Percentiles rank a stretch among this genome's conserved stretches.
These are phyloP conservation scores for Sporothrix globosa DNA, from an alignment of 2,329 filamentous ascomycete genomes.

Conservation along the genomic window DNA sequence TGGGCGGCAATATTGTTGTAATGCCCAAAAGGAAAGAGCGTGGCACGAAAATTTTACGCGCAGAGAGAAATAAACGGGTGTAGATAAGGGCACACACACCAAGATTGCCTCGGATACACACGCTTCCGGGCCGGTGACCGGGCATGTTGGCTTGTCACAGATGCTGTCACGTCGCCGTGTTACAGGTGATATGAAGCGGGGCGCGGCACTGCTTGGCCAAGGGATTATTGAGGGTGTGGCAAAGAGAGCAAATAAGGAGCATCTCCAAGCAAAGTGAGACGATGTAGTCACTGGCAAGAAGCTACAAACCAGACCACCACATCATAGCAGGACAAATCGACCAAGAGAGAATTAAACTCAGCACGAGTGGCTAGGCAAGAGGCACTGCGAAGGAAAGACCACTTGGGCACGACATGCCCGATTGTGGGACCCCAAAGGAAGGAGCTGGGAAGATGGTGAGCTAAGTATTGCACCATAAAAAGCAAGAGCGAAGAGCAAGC, in stretches of 20 bases:
- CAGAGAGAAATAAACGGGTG: neutral
- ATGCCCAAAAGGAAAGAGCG: neutral
- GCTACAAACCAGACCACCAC: neutral
- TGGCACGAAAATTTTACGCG: neutral
- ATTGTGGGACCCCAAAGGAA: neutral
- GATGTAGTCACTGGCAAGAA: neutral
- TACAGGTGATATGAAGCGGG: neutral
- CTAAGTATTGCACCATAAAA: neutral
- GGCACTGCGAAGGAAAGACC: neutral
- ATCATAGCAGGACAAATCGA: too few relatives aligned
- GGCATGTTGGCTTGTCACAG: neutral
- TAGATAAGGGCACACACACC: constrained; percentile 16
- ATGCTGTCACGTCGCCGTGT: neutral
- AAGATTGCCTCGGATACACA: neutral
- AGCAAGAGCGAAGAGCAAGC: neutral
- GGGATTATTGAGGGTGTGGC: neutral
- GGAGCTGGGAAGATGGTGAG: neutral
- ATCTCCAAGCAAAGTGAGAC: neutral
- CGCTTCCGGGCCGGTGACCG: neutral
- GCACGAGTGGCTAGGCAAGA: neutral
- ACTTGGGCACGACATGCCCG: neutral
- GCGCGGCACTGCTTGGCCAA: neutral
- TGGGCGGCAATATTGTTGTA: neutral
- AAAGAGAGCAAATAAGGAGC: neutral
- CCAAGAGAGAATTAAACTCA: neutral